Conservation (phyloP, 176 grass and related monocot genomes). For the Tillandsia fasciculata region DNA sequence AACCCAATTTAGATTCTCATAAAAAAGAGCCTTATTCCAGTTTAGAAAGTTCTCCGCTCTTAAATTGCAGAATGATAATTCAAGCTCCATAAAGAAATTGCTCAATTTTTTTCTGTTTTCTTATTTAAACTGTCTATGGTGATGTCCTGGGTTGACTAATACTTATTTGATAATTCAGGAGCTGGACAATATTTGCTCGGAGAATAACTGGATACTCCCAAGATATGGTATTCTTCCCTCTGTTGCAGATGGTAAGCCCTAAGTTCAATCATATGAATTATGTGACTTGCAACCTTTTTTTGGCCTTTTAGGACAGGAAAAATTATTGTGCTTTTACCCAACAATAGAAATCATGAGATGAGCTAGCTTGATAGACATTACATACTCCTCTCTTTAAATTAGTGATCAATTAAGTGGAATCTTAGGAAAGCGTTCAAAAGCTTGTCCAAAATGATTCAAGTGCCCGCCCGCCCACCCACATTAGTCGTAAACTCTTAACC, state of each 20-base stretch:
- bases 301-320: no score
- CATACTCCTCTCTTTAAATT: no score
- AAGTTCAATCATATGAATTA: slow-evolving; percentile 7
- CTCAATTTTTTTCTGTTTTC: not conserved
- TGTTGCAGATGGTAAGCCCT: slow-evolving; percentile 17
- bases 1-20: not conserved
- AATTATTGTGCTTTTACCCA: no score
- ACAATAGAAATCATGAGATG: no score
- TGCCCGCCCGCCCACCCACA: no score
- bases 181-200: slow-evolving; percentile 32
- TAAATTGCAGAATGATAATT: not conserved
- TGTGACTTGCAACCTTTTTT: not conserved
- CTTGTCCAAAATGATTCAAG: no score
- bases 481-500: no score
- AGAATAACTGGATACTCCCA: slow-evolving; percentile 36
- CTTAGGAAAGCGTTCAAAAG: no score
- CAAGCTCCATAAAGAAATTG: not conserved
- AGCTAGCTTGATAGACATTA: no score
- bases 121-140: no score
- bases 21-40: not conserved
- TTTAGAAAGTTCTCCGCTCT: not conserved
- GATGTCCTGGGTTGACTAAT: not conserved
- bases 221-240: slow-evolving; percentile 41
- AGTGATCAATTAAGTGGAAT: no score
- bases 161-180: slow-evolving; percentile 25